A percentile compares a stretch with the other conserved stretches of the same genome.
These are phyloP conservation scores for Chaetomium olivaceum DNA, from an alignment of 2,329 filamentous ascomycete genomes.

Conservation along the genomic window DNA sequence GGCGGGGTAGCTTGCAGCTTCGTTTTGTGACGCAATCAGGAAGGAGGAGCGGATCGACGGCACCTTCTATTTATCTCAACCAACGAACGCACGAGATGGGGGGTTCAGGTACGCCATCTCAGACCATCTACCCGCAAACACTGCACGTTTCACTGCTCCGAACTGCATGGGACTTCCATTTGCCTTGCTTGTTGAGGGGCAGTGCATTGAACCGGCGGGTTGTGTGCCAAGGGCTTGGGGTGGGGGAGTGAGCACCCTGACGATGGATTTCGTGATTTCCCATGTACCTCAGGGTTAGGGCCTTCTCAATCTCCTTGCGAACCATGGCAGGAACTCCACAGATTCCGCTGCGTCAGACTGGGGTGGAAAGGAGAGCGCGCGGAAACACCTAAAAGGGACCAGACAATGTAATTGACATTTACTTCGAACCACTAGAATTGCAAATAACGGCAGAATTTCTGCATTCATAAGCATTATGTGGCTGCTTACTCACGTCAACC, in stretches of 20 bases:
- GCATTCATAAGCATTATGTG: too few relatives aligned
- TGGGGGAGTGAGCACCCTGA: not conserved
- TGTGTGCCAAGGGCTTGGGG: not conserved
- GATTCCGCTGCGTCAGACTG: too few relatives aligned
- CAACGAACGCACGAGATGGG: not conserved
- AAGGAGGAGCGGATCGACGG: slow-evolving; percentile 9
- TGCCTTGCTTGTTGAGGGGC: not conserved
- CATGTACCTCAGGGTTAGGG: not conserved
- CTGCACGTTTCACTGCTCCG: not conserved
- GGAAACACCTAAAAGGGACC: too few relatives aligned
- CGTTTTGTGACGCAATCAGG: slow-evolving; percentile 26
- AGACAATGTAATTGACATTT: too few relatives aligned
- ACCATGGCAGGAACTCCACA: too few relatives aligned
- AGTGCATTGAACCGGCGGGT: not conserved
- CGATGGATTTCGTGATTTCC: not conserved
- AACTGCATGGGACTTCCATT: not conserved
- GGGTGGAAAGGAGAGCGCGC: not conserved
- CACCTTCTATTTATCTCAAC: slow-evolving; percentile 3
- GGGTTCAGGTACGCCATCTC: slow-evolving; percentile 1
- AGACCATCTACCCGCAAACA: not conserved
- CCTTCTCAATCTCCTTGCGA: too few relatives aligned
- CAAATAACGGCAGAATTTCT: too few relatives aligned
- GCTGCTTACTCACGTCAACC: too few relatives aligned
- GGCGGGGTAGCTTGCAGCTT: not conserved
- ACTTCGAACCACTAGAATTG: too few relatives aligned